Percentiles rank a stretch among this genome's conserved stretches.
Conservation (phyloP, 345 rosid species). For the Lepidium africanum region DNA sequence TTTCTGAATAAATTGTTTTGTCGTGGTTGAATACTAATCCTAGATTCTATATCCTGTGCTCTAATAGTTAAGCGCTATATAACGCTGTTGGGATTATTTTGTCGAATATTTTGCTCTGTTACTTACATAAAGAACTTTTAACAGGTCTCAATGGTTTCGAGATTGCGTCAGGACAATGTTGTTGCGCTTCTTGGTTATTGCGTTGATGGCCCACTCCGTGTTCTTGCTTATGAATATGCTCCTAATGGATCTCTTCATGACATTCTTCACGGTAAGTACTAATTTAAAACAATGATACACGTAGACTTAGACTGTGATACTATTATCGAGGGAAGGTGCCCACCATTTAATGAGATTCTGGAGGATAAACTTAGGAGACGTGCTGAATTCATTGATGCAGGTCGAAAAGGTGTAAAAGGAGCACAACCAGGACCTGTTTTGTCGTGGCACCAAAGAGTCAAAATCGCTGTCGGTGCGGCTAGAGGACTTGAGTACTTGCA, state of each 20-base stretch:
- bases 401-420: conserved; percentile 91
- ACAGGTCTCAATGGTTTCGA: conserved; percentile 92
- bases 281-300: not conserved
- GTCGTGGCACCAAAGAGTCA: conserved; percentile 92
- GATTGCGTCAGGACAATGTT: conserved; percentile 76
- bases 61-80: not conserved
- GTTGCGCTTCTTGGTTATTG: conserved; percentile 77
- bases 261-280: conserved; percentile 65
- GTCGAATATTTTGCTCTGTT: not conserved
- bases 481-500: conserved; percentile 96
- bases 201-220: conserved; percentile 74
- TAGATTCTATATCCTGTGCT: not conserved
- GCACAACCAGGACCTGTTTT: conserved; percentile 88
- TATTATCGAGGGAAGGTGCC: not conserved
- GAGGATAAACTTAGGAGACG: not conserved
- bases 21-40: not conserved
- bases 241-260: conserved; percentile 95
- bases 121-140: not conserved
- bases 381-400: conserved; percentile 26
- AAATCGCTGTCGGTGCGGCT: conserved; percentile 92
- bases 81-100: not conserved
- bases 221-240: conserved; percentile 81
- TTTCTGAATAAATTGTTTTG: not conserved
- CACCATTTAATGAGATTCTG: not conserved
- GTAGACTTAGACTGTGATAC: not conserved